A percentile compares a stretch with the other conserved stretches of the same genome.
phyloP scores from a whole-genome alignment of 495 filamentous ascomycete species.

The Penicillium odoratum region DNA sequence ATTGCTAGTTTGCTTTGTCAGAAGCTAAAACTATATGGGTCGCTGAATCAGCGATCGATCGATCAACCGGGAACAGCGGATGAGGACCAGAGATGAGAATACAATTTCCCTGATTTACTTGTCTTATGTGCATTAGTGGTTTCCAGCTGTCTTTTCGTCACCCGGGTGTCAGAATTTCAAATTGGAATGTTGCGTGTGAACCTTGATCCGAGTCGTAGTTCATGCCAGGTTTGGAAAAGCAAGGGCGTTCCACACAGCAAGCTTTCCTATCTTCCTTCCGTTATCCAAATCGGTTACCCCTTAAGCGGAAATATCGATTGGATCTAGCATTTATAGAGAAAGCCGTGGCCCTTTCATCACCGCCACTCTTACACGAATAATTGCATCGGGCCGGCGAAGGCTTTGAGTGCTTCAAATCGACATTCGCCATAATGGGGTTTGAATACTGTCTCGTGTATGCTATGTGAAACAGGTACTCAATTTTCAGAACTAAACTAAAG shows the following conservation, averaged over 20 bases:
- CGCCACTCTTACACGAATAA: background rate
- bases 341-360: background rate
- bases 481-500: background rate
- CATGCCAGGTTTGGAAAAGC: background rate
- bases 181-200: background rate
- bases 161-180: background rate
- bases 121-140: background rate
- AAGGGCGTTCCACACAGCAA: background rate
- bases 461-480: constrained; percentile 23
- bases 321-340: background rate
- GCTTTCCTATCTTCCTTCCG: background rate
- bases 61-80: background rate
- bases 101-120: background rate
- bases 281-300: background rate
- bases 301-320: background rate
- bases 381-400: background rate
- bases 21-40: background rate
- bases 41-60: background rate
- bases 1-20: background rate
- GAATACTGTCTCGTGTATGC: constrained; percentile 15
- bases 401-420: background rate
- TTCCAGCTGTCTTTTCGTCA: background rate
- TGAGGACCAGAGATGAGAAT: background rate
- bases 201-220: background rate
- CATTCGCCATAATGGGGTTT: constrained; percentile 3